Evolutionary conservation across 2,329 filamentous ascomycete species (phyloP).

Genomic region (Diaporthe citrichinensis): DNA sequence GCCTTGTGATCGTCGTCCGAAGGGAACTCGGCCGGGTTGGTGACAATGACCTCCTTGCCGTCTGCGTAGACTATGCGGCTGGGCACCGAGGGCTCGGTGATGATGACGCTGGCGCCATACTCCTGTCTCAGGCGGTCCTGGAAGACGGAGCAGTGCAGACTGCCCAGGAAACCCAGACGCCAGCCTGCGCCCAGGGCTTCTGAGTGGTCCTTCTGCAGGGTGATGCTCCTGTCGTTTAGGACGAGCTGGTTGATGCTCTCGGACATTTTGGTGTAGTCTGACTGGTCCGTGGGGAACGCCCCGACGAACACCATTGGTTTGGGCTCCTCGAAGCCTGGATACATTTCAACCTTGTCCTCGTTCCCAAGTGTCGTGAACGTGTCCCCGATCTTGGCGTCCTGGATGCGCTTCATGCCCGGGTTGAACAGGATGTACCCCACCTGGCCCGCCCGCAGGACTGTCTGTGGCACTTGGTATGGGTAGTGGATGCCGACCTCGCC

Average conservation of each 20-base stretch:
- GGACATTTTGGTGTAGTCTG: conserved; percentile 87
- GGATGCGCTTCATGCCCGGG: conserved; percentile 96
- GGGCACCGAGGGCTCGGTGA: conserved; percentile 95
- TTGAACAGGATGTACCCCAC: conserved; percentile 98
- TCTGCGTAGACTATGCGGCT: conserved; percentile 87
- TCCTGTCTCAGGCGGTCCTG: conserved; percentile 95
- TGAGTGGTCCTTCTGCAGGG: conserved; percentile 92
- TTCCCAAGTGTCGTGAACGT: conserved; percentile 89
- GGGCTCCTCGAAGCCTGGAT: conserved; percentile 95
- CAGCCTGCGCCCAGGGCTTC: conserved; percentile 95
- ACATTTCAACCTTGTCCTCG: conserved; percentile 82
- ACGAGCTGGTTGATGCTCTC: conserved; percentile 95
- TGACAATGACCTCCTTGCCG: conserved; percentile 83
- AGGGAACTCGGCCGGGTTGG: conserved; percentile 91
- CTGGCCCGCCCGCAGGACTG: conserved; percentile 86
- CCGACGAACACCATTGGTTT: conserved; percentile 99
- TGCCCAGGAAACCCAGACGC: conserved; percentile 95
- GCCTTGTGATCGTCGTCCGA: conserved; percentile 69
- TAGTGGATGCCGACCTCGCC: conserved; percentile 98
- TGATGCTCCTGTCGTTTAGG: conserved; percentile 95
- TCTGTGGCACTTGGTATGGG: conserved; percentile 86
- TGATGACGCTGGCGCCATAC: conserved; percentile 94
- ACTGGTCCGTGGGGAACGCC: conserved; percentile 93
- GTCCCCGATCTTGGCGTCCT: conserved; percentile 96
- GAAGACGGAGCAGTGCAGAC: conserved; percentile 98